These are phyloP conservation scores for Heliosperma pusillum DNA, from an alignment of 148 eudicot genomes.

Conservation along the genomic window DNA sequence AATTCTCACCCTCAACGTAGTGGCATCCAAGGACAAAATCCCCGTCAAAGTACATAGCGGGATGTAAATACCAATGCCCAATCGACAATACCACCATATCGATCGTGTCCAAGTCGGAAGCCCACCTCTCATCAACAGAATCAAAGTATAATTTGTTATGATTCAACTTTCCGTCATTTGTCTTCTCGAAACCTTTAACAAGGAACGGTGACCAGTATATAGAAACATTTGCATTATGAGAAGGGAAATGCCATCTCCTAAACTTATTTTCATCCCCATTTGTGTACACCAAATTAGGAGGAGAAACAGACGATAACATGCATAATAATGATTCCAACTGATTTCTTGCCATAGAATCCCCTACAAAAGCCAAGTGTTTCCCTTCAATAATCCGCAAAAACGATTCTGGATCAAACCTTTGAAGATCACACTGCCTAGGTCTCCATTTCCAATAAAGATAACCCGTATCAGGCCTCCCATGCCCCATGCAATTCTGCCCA, in stretches of 20 bases:
- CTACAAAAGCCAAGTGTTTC: constrained; percentile 87
- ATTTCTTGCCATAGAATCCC: constrained; percentile 92
- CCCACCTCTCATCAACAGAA: constrained; percentile 70
- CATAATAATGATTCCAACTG: constrained; percentile 86
- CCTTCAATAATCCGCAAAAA: constrained; percentile 50
- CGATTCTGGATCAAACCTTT: constrained; percentile 62
- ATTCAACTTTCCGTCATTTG: constrained; percentile 17
- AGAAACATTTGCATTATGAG: constrained; percentile 58
- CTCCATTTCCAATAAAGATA: constrained; percentile 83
- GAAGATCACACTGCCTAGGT: constrained; percentile 57
- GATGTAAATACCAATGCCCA: constrained; percentile 93
- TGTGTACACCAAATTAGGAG: constrained; percentile 50
- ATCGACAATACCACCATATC: constrained; percentile 74
- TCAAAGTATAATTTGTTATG: constrained; percentile 61
- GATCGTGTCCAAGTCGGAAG: constrained; percentile 50
- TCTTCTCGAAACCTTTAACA: constrained; percentile 68
- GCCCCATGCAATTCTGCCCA: constrained; percentile 76
- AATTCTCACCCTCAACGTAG: constrained; percentile 36
- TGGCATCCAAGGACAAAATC: constrained; percentile 67
- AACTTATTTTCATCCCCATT: constrained; percentile 72
- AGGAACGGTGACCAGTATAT: constrained; percentile 91
- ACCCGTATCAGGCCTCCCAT: constrained; percentile 69
- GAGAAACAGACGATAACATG: constrained; percentile 54
- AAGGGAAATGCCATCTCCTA: constrained; percentile 63
- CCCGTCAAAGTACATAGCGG: constrained; percentile 61